Evolutionary conservation across 148 eudicot genomes (phyloP).

Genomic region (Fallopia convolvulus): DNA sequence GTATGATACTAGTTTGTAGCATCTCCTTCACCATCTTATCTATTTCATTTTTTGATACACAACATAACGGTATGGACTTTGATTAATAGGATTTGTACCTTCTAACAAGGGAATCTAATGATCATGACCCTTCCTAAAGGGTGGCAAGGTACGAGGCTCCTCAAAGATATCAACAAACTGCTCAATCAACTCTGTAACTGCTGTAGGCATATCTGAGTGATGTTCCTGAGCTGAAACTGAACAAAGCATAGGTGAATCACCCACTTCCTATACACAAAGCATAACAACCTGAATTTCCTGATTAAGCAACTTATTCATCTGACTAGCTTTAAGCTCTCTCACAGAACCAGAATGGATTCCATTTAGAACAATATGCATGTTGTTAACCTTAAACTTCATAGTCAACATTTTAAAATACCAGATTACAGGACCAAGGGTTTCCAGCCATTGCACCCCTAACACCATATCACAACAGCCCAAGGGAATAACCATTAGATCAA

Average conservation of each 20-base stretch:
- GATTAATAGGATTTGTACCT: neutral
- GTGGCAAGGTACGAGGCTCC: neutral
- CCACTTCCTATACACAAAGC: neutral
- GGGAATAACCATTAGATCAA: neutral
- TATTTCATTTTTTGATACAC: neutral
- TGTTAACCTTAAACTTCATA: neutral
- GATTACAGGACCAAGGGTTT: neutral
- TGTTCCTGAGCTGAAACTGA: neutral
- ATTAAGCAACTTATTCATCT: neutral
- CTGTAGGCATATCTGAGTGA: neutral
- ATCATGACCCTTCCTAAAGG: neutral
- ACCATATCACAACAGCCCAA: slow-evolving; percentile 11
- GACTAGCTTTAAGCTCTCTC: neutral
- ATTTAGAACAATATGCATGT: neutral
- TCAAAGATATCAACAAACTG: neutral
- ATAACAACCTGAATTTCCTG: too few relatives aligned
- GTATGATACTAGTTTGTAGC: neutral
- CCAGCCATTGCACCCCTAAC: neutral
- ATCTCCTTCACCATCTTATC: neutral
- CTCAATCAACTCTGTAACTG: fast-evolving
- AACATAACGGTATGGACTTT: neutral
- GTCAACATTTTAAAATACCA: neutral
- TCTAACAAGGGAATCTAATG: neutral
- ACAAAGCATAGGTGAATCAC: neutral
- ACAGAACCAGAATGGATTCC: neutral